These are phyloP conservation scores for Monosporascus sp. DNA, from an alignment of 2,329 filamentous ascomycete species.

Conservation along the genomic window DNA sequence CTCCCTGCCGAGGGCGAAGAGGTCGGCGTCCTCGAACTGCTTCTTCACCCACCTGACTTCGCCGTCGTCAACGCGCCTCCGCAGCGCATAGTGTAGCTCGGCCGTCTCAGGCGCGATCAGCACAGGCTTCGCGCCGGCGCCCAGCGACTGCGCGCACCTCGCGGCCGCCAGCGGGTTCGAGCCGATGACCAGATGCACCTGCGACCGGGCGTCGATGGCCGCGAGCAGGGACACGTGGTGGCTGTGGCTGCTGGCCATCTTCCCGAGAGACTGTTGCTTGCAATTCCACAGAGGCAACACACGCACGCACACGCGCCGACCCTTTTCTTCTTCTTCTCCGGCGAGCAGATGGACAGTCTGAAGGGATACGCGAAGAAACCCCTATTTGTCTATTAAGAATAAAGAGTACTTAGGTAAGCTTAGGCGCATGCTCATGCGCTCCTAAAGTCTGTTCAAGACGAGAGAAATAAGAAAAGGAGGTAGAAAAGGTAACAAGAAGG, in stretches of 20 bases:
- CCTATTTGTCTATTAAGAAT: too few species aligned
- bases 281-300: background rate
- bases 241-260: constrained; percentile 15
- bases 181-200: constrained; percentile 81
- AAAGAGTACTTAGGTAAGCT: too few species aligned
- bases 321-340: background rate
- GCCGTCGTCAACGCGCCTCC: constrained; percentile 60
- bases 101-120: constrained; percentile 66
- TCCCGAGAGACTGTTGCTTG: background rate
- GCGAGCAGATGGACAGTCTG: too few species aligned
- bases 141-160: constrained; percentile 72
- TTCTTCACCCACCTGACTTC: constrained; percentile 61
- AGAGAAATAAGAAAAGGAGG: too few species aligned
- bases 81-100: constrained; percentile 52
- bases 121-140: constrained; percentile 75
- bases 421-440: too few species aligned
- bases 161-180: constrained; percentile 82
- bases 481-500: too few species aligned
- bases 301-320: background rate
- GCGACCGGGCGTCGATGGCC: constrained; percentile 61
- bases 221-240: constrained; percentile 56
- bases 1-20: constrained; percentile 70
- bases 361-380: too few species aligned
- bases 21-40: constrained; percentile 63
- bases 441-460: too few species aligned